These are phyloP conservation scores for Proliferodiscus dingleyae DNA, from an alignment of 2,329 filamentous ascomycete genomes.

Conservation along the genomic window DNA sequence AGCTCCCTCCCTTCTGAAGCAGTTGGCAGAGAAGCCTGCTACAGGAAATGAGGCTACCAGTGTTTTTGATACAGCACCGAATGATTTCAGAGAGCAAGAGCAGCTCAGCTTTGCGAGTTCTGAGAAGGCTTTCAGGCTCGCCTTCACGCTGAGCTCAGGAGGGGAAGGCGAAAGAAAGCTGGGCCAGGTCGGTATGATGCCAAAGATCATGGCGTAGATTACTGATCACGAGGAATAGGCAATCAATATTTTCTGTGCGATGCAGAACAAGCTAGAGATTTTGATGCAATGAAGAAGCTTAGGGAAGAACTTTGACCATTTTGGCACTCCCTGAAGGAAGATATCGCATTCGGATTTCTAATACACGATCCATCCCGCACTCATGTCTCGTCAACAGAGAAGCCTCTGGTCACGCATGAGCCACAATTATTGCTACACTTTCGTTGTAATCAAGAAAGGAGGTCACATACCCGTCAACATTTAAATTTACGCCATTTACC, in stretches of 20 bases:
- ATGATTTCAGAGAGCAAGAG: neutral
- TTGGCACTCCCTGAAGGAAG: too few species aligned
- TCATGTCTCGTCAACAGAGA: constrained; percentile 11
- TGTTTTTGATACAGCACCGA: constrained; percentile 19
- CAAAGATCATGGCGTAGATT: neutral
- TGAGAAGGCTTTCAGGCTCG: constrained; percentile 45
- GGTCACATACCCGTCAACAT: constrained; percentile 13
- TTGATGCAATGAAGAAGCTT: constrained; percentile 15
- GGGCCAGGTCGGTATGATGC: constrained; percentile 29
- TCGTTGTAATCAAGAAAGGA: neutral
- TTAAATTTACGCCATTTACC: constrained; percentile 11
- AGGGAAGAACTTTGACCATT: too few species aligned
- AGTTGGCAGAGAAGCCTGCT: constrained; percentile 13
- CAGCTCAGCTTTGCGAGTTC: constrained; percentile 32
- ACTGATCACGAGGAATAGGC: constrained; percentile 36
- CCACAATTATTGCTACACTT: neutral
- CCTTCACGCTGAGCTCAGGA: constrained; percentile 41
- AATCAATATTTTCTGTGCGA: constrained; percentile 53
- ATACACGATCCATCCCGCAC: too few species aligned
- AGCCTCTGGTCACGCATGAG: constrained; percentile 1
- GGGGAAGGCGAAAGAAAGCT: constrained; percentile 46
- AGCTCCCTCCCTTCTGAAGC: constrained; percentile 44
- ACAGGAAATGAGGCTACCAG: constrained; percentile 6
- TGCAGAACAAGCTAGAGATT: constrained; percentile 47
- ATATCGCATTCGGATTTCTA: too few species aligned